Evolutionary conservation across 805 yeast species (phyloP), one percentile per base, ranked within the genome.

Genomic region (Torulaspora franciscae): DNA sequence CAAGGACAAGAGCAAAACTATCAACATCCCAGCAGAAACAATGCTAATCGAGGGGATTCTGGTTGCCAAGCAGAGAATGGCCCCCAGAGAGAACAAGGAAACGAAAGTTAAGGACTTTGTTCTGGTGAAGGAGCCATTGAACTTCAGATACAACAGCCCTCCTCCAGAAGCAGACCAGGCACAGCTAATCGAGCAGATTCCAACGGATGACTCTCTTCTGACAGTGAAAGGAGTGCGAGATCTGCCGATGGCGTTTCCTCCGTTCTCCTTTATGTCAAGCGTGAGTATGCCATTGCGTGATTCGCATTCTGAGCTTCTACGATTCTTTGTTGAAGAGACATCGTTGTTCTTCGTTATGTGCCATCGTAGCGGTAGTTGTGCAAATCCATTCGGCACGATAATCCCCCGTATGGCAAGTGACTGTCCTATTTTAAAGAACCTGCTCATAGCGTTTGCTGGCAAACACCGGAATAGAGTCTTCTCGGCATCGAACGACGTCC

Each of bases 361-460:
- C 0, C 85, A 85, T 7, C 68, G 75, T 3, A 58, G 68, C 6
- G 55, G 73, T 1, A 80, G 80, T 54, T 67, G 64, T 15, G 78
- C 76, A 11, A 81, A 83, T 53, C 95, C 95, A 0, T 84, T 83
- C 65, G 73, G 74, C 48, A 73, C 73, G 9, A 66, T 82, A 6
- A 62, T 85, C 9, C 91, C 93, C 0, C 76, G 75, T 52, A 71
- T 85, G 74, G 88, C 91, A 1, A 67, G 80, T 72, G 70, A 72
- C 19, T 71, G 75, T 46, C 76, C 70, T n/a, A 71, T 69, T 4
- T 59, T 84, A 11, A 61, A 83, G 51, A 72, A 85, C 1, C 67
- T 83, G 1, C 49, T 83, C 10, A 61, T 83, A 24, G 78, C 79
- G 1, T 73, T 73, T 52, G 75, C 77, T 4, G 66, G 74, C 1